Conservation (phyloP, 2,329 filamentous ascomycete genomes). For the Epichloe festucae region DNA sequence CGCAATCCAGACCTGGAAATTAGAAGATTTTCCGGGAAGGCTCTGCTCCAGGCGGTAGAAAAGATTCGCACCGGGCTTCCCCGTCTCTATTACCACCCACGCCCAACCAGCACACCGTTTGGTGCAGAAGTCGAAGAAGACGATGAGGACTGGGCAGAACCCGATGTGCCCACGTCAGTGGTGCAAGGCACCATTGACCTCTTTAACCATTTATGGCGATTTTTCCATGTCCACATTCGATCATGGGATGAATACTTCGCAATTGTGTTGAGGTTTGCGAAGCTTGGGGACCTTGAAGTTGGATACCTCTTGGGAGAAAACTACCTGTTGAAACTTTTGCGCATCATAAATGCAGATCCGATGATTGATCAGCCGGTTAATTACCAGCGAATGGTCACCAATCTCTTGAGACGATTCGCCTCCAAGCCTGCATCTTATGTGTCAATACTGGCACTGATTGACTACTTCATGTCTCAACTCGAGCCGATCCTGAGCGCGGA, state of each 20-base stretch:
- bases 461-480: conserved; percentile 30
- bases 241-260: conserved; percentile 70
- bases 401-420: conserved; percentile 35
- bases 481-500: conserved; percentile 23
- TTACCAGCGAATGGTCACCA: conserved; percentile 40
- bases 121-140: conserved; percentile 13
- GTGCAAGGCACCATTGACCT: conserved; percentile 29
- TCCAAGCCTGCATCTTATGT: conserved; percentile 41
- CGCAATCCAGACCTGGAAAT: conserved; percentile 43
- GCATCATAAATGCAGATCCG: conserved; percentile 48
- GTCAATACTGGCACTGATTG: conserved; percentile 36
- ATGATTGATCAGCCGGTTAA: conserved; percentile 36
- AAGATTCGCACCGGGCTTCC: conserved; percentile 37
- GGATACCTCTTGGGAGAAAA: conserved; percentile 45
- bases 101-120: background rate
- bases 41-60: conserved; percentile 39
- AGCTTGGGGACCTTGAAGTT: conserved; percentile 45
- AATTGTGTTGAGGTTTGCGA: conserved; percentile 53
- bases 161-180: conserved; percentile 1
- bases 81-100: conserved; percentile 28
- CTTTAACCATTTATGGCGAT: conserved; percentile 45
- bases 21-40: conserved; percentile 36
- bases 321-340: conserved; percentile 45
- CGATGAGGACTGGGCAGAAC: conserved; percentile 15
- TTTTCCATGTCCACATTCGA: conserved; percentile 47